These are phyloP conservation scores for Cercospora zeae-maydis DNA, from an alignment of 2,329 filamentous ascomycete genomes.

Conservation along the genomic window DNA sequence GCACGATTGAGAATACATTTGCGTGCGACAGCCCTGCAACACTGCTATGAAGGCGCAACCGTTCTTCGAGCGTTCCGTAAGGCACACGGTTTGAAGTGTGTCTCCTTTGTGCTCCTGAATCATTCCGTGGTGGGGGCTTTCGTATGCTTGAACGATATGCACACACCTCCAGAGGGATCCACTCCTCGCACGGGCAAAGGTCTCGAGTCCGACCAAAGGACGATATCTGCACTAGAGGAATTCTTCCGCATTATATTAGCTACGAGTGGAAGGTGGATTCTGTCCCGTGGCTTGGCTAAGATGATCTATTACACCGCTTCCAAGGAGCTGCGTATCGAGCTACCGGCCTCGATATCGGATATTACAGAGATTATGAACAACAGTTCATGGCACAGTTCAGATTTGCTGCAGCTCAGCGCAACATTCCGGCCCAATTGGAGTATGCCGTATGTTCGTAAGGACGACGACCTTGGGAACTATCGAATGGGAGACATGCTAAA, in stretches of 20 bases:
- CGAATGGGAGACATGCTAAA: conserved; percentile 6
- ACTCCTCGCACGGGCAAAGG: neutral
- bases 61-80: conserved; percentile 4
- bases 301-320: conserved; percentile 4
- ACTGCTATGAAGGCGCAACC: conserved; percentile 8
- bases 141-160: conserved; percentile 6
- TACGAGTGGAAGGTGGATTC: conserved; percentile 6
- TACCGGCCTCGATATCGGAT: neutral
- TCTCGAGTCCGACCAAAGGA: neutral
- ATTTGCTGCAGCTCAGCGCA: neutral
- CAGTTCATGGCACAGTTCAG: conserved; percentile 3
- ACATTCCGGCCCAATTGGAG: conserved; percentile 8
- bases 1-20: neutral
- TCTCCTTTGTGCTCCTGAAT: conserved; percentile 11
- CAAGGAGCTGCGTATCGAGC: neutral
- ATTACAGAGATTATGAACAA: conserved; percentile 1
- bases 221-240: conserved; percentile 6
- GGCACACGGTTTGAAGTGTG: conserved; percentile 9
- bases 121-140: conserved; percentile 9
- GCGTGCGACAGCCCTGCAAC: neutral
- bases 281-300: conserved; percentile 1
- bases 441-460: neutral
- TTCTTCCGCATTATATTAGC: conserved; percentile 7
- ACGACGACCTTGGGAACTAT: neutral
- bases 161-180: neutral